phyloP scores from a whole-genome alignment of 1,284 basidiomycete genomes.

The Takashimella koratensis region DNA sequence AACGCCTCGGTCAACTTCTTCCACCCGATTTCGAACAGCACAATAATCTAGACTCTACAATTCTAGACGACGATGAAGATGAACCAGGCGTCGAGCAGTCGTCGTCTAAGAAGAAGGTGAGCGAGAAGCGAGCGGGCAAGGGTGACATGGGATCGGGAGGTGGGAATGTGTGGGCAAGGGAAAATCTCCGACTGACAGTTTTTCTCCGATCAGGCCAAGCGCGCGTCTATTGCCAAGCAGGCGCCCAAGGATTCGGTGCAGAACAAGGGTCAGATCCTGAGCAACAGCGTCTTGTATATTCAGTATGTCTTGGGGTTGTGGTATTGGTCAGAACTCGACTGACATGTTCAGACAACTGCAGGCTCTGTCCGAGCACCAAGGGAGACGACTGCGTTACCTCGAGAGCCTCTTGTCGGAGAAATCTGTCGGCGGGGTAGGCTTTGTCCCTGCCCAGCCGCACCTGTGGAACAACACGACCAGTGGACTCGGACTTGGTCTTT shows the following conservation, averaged over 20 bases:
- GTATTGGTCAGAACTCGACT: not conserved
- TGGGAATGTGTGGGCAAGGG: too few relatives aligned
- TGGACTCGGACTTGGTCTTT: not conserved
- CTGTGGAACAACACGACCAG: conserved; percentile 3
- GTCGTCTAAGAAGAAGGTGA: conserved; percentile 35
- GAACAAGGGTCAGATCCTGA: conserved; percentile 43
- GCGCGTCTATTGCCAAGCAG: conserved; percentile 28
- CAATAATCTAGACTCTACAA: conserved; percentile 22
- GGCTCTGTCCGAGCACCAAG: conserved; percentile 30
- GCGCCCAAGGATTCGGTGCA: conserved; percentile 36
- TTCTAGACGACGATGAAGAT: conserved; percentile 40
- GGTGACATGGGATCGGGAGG: too few relatives aligned
- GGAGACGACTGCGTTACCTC: conserved; percentile 34
- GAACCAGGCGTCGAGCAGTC: conserved; percentile 15
- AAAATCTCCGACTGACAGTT: not conserved
- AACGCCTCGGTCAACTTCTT: conserved; percentile 40
- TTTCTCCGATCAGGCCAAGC: conserved; percentile 31
- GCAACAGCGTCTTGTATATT: conserved; percentile 41
- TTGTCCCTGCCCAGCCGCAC: conserved; percentile 7
- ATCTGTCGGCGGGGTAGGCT: conserved; percentile 5
- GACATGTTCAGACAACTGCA: conserved; percentile 32
- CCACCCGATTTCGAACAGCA: conserved; percentile 30
- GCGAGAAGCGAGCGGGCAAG: not conserved
- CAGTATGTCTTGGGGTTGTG: conserved; percentile 20
- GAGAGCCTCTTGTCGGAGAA: conserved; percentile 26